Evolutionary conservation across 2,329 filamentous ascomycete genomes (phyloP).

Genomic region (Lachnellula arida): DNA sequence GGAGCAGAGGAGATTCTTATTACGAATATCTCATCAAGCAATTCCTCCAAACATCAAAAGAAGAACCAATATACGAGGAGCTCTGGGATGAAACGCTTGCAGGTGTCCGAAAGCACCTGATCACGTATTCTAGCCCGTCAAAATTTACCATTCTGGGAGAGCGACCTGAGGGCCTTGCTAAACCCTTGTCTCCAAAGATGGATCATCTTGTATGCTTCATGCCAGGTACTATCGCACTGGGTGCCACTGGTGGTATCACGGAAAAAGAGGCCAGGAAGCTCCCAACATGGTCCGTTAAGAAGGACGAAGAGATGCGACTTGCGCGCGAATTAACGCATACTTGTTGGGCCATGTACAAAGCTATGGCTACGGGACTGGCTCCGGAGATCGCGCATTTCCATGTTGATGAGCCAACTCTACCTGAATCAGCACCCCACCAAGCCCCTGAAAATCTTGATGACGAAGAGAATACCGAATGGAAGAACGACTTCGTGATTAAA

Average conservation of each 20-base stretch:
- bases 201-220: conserved; percentile 97
- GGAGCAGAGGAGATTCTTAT: conserved; percentile 93
- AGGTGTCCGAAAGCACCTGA: conserved; percentile 84
- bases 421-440: conserved; percentile 51
- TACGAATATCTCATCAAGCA: conserved; percentile 99
- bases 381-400: conserved; percentile 93
- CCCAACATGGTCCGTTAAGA: conserved; percentile 67
- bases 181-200: conserved; percentile 79
- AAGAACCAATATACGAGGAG: conserved; percentile 80
- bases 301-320: conserved; percentile 83
- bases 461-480: conserved; percentile 57
- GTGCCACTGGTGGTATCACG: conserved; percentile 71
- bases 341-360: conserved; percentile 96
- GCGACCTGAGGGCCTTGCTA: conserved; percentile 66
- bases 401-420: conserved; percentile 62
- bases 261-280: conserved; percentile 70
- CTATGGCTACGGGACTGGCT: conserved; percentile 84
- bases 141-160: conserved; percentile 89
- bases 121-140: conserved; percentile 79
- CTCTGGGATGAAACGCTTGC: conserved; percentile 87
- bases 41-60: conserved; percentile 85
- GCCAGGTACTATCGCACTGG: conserved; percentile 90
- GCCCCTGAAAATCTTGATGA: conserved; percentile 47
- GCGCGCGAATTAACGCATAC: conserved; percentile 91
- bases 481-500: conserved; percentile 75